Evolutionary conservation across 2,329 filamentous ascomycete species (phyloP).

Genomic region (Trichophyton schoenleinii): DNA sequence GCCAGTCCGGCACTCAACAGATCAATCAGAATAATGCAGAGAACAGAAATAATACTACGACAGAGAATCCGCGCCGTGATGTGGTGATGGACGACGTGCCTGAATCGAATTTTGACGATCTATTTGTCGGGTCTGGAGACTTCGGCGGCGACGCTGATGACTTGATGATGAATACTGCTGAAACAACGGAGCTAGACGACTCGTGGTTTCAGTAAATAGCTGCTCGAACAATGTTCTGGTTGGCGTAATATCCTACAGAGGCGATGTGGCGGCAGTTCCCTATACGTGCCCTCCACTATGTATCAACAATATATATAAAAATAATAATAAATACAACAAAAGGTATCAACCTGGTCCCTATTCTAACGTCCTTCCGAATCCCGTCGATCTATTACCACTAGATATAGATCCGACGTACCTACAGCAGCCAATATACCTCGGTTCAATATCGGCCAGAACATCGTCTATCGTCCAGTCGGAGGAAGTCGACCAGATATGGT

Average conservation of each 20-base stretch:
- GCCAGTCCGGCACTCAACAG: not conserved
- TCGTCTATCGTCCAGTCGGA: conserved; percentile 2
- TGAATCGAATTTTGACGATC: conserved; percentile 35
- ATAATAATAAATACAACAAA: not conserved
- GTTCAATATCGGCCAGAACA: not conserved
- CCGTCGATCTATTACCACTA: not conserved
- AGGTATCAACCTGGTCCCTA: no score
- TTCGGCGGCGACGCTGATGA: conserved; percentile 25
- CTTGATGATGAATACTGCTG: conserved; percentile 28
- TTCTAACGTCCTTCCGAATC: not conserved
- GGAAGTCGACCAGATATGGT: not conserved
- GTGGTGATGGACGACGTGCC: conserved; percentile 20
- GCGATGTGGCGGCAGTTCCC: not conserved
- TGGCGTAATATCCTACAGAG: not conserved
- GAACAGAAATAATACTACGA: conserved; percentile 7
- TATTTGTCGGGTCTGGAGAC: conserved; percentile 32
- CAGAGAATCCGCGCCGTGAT: conserved; percentile 13
- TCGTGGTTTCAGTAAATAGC: conserved; percentile 23
- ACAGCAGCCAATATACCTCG: not conserved
- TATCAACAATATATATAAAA: not conserved
- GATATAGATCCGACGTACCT: not conserved
- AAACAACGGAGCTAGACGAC: conserved; percentile 31
- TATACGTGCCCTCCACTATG: not conserved
- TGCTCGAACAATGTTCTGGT: not conserved
- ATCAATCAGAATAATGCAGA: not conserved